Conservation (phyloP, 2,329 filamentous ascomycete genomes). For the Talaromyces piceae region DNA sequence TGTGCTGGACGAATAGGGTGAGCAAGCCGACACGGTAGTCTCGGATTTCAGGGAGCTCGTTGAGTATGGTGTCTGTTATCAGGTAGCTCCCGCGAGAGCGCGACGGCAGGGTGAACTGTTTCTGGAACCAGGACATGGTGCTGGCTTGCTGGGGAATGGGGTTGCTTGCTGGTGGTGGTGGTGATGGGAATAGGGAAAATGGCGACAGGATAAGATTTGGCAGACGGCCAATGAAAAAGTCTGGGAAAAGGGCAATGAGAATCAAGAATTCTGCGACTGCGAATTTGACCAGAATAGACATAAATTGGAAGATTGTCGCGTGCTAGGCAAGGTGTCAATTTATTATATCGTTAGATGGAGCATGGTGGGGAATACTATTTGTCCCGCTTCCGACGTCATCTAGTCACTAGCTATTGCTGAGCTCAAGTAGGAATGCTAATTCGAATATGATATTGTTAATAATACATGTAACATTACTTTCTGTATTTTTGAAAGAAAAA, state of each 20-base stretch:
- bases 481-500: neutral
- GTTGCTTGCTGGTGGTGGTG: neutral
- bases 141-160: neutral
- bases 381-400: neutral
- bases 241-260: constrained; percentile 45
- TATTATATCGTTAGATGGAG: neutral
- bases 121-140: constrained; percentile 71
- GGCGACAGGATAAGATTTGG: constrained; percentile 20
- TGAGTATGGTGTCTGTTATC: constrained; percentile 67
- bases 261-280: constrained; percentile 28
- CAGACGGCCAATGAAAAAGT: constrained; percentile 26
- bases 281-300: constrained; percentile 2
- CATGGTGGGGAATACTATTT: neutral
- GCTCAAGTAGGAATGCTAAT: neutral
- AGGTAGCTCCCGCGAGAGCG: constrained; percentile 80
- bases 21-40: constrained; percentile 79
- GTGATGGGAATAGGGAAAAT: constrained; percentile 10
- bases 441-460: neutral
- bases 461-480: neutral
- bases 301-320: neutral
- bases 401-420: neutral
- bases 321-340: neutral
- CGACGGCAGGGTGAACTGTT: constrained; percentile 70
- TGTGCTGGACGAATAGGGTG: constrained; percentile 92
- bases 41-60: constrained; percentile 68